Percentiles rank a stretch among this genome's conserved stretches.
These are phyloP conservation scores for Conidiobolus incongruus DNA, from an alignment of 371 early-diverging fungal genomes.

Conservation along the genomic window DNA sequence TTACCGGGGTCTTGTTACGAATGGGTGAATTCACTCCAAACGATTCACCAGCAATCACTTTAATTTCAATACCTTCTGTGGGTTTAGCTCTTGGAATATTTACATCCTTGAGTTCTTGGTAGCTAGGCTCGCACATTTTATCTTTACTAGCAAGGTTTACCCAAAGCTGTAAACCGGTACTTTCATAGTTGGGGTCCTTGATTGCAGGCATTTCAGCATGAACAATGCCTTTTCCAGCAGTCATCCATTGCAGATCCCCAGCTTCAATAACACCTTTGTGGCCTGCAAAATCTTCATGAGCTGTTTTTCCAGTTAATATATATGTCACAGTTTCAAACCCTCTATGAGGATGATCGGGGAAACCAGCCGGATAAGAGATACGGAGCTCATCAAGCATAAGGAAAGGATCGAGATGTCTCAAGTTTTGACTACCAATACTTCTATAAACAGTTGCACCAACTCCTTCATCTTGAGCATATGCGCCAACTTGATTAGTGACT, in stretches of 20 bases:
- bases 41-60: no score
- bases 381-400: not conserved
- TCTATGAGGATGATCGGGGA: conserved; percentile 16
- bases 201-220: conserved; percentile 36
- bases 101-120: no score
- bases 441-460: conserved; percentile 4
- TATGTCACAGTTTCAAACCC: conserved; percentile 29
- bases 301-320: conserved; percentile 21
- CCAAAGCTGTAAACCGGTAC: conserved; percentile 43
- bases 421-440: not conserved
- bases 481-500: not conserved
- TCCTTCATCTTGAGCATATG: not conserved
- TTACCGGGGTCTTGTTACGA: conserved; percentile 36
- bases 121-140: conserved; percentile 37
- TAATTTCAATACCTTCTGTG: no score
- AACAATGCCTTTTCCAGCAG: conserved; percentile 34
- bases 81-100: no score
- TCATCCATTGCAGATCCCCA: conserved; percentile 34
- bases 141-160: conserved; percentile 32
- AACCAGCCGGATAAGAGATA: not conserved
- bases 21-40: conserved; percentile 31
- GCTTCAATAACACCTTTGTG: not conserved
- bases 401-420: not conserved
- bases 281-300: no score
- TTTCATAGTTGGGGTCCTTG: conserved; percentile 9